phyloP scores from a whole-genome alignment of 2,329 filamentous ascomycete genomes.

The Amylocarpus encephaloides region DNA sequence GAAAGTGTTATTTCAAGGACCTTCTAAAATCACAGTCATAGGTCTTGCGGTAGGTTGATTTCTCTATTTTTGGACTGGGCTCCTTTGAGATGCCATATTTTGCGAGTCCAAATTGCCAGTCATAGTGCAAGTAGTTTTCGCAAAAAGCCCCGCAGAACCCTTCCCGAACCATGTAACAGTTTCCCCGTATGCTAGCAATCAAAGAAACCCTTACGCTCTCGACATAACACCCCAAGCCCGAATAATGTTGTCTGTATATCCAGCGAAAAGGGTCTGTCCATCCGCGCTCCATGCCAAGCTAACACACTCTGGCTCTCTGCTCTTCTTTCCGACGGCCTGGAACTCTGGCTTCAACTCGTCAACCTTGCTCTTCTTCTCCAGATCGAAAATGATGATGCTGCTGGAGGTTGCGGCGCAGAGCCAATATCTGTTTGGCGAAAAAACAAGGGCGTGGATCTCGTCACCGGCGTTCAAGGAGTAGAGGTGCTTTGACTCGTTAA shows the following conservation, averaged over 20 bases:
- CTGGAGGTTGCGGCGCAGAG: constrained; percentile 95
- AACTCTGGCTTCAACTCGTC: constrained; percentile 99
- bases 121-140: constrained; percentile 23
- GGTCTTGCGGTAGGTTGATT: background rate
- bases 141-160: constrained; percentile 29
- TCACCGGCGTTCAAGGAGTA: constrained; percentile 99
- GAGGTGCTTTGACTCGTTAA: constrained; percentile 99
- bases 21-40: constrained; percentile 1
- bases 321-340: constrained; percentile 95
- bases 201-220: constrained; percentile 57
- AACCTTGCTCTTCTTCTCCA: constrained; percentile 99
- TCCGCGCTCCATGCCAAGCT: constrained; percentile 96
- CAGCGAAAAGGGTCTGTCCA: constrained; percentile 97
- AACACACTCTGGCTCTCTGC: constrained; percentile 96
- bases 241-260: constrained; percentile 99
- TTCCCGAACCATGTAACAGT: constrained; percentile 22
- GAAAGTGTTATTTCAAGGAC: too few species aligned
- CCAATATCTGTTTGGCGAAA: constrained; percentile 99
- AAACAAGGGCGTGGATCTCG: constrained; percentile 99
- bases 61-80: constrained; percentile 29
- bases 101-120: constrained; percentile 31
- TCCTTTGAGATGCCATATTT: constrained; percentile 28
- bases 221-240: constrained; percentile 97
- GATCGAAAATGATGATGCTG: constrained; percentile 99
- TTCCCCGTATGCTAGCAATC: constrained; percentile 21